These are phyloP conservation scores for Flaveria sonorensis DNA, from an alignment of 129 eudicot genomes.

Conservation along the genomic window DNA sequence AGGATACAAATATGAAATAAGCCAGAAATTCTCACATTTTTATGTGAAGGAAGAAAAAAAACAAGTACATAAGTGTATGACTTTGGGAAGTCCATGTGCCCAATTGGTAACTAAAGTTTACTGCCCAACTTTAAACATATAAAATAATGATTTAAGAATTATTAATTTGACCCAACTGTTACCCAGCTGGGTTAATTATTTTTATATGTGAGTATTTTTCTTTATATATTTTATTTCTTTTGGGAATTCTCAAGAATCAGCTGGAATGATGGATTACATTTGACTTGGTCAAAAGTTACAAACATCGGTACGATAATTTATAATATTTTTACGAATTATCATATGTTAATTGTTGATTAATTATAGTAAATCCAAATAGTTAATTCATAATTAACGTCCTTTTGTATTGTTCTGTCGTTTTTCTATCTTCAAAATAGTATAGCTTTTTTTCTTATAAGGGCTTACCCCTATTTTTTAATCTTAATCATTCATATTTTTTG, in stretches of 20 bases:
- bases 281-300: conserved; percentile 47
- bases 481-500: too few relatives aligned
- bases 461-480: too few relatives aligned
- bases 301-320: conserved; percentile 28
- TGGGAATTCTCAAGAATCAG: conserved; percentile 48
- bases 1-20: background rate
- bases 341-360: conserved; percentile 23
- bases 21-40: background rate
- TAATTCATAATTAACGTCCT: background rate
- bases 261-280: conserved; percentile 47
- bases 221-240: conserved; percentile 36
- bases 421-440: background rate
- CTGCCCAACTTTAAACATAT: conserved; percentile 37
- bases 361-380: background rate
- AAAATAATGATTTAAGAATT: conserved; percentile 21
- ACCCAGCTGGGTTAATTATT: conserved; percentile 46
- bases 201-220: conserved; percentile 21
- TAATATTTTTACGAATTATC: conserved; percentile 8
- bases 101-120: conserved; percentile 49
- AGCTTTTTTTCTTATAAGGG: too few relatives aligned
- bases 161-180: conserved; percentile 40
- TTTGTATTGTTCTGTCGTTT: background rate
- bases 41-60: background rate
- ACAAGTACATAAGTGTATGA: conserved; percentile 26
- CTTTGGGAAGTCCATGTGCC: conserved; percentile 44